Base-by-base conservation (phyloP, 352 stramenopile species). In the Elongisporangium undulatum region DNA sequence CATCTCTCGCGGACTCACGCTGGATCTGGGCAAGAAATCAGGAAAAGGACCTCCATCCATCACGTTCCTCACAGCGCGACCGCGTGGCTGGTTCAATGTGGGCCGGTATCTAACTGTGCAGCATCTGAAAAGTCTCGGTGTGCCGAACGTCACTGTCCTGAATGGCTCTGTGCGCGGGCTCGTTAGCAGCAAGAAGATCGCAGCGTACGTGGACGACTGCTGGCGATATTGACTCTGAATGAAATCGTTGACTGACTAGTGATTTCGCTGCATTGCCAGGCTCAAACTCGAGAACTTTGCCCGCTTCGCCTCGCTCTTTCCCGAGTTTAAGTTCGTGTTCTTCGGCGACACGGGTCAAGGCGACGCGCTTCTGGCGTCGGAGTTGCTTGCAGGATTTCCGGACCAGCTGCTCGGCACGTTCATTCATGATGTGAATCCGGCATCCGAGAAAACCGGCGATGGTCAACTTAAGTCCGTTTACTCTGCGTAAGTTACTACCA, bases 311-410 rank as follows among this genome's bases (percentile, higher is more conserved):
- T 75, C 79, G 20, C 58, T 94, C 13, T 94, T 92, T 60, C 85
- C 85, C 9, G 85, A 94, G 61, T 94, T 89, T 63, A 82, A 87
- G 53, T 94, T 94, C 56, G 78, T 94, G 6, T 94, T 94, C 63
- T 92, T 94, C 55, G 85, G 85, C 1, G 85, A 94, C 53, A 91
- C 79, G 17, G 85, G 85, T 0, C 85, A 94, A 67, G 85, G 85
- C 13, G 85, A 94, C 56, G 79, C 82, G 12, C 56, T 92, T 26
- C 61, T 92, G 16, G 85, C 85, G 41, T 92, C 81, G 4, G 74
- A 69, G 34, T 51, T 94, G 54, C 64, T 92, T 6, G 61, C 75
- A 49, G 63, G 56, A 26, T 92, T 82, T 29, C 75, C 77, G 1
- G 62, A 75, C 0, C 79, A 89, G 56, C 78, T 94, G 48, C 71